phyloP scores from a whole-genome alignment of 192 early-diverging fungal genomes.

The Rhizophagus clarus region DNA sequence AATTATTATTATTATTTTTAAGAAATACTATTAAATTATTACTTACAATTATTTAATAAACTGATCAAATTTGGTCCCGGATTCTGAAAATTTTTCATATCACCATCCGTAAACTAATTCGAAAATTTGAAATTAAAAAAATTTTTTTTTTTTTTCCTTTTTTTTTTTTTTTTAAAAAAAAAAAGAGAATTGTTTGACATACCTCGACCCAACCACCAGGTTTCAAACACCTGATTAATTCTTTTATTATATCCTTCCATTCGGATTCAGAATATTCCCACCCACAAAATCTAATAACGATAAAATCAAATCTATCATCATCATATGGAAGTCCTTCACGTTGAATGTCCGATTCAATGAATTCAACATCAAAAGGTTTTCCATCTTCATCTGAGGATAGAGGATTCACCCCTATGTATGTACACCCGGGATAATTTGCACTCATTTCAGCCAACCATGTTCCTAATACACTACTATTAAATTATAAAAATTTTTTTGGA shows the following conservation, averaged over 20 bases:
- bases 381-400: not conserved
- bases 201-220: slow-evolving; percentile 23
- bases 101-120: not conserved
- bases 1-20: not conserved
- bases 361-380: slow-evolving; percentile 11
- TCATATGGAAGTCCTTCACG: not conserved
- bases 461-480: not conserved
- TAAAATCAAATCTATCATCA: slow-evolving; percentile 15
- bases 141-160: not conserved
- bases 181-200: not conserved
- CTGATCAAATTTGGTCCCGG: not conserved
- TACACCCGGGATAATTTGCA: not conserved
- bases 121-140: not conserved
- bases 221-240: slow-evolving; percentile 4
- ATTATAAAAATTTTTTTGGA: not conserved
- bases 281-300: not conserved
- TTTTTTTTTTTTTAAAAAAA: too few species aligned
- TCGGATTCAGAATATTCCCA: not conserved
- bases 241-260: not conserved
- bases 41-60: not conserved
- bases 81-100: not conserved
- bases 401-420: not conserved
- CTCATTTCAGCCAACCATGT: not conserved
- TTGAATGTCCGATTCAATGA: not conserved
- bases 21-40: not conserved